Evolutionary conservation across 2,329 filamentous ascomycete species (phyloP).

Genomic region (Huntiella savannae): DNA sequence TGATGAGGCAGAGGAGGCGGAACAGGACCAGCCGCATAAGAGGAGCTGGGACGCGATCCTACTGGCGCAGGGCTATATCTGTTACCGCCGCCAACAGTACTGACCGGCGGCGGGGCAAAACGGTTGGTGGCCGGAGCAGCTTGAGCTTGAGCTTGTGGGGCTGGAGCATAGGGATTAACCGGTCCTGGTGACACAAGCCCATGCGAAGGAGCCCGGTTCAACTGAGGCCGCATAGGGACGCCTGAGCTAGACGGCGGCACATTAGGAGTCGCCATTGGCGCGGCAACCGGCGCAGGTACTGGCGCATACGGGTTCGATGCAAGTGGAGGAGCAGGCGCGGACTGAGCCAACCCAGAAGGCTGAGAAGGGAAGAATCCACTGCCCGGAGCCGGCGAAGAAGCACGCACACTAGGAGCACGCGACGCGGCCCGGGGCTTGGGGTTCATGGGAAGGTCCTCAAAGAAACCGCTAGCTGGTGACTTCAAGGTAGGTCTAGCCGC

Average conservation of each 20-base stretch:
- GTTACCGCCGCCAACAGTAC: conserved; percentile 22
- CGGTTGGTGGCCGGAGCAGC: conserved; percentile 27
- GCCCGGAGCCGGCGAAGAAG: conserved; percentile 22
- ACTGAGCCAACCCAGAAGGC: conserved; percentile 16
- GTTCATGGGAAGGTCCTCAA: conserved; percentile 54
- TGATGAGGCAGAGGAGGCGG: conserved; percentile 35
- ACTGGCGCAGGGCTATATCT: conserved; percentile 35
- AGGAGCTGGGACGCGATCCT: conserved; percentile 22
- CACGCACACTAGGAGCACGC: conserved; percentile 26
- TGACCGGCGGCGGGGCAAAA: conserved; percentile 14
- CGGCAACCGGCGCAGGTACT: not conserved
- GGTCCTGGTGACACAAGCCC: conserved; percentile 34
- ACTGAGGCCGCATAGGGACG: conserved; percentile 5
- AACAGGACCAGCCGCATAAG: conserved; percentile 22
- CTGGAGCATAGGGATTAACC: conserved; percentile 31
- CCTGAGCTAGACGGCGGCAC: conserved; percentile 14
- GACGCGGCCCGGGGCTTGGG: conserved; percentile 42
- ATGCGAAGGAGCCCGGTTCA: conserved; percentile 11
- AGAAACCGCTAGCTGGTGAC: conserved; percentile 40
- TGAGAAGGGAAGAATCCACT: conserved; percentile 4
- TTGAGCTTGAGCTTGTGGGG: not conserved
- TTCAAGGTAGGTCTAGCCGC: conserved; percentile 17
- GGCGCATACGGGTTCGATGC: conserved; percentile 4
- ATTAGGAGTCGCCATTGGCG: conserved; percentile 8
- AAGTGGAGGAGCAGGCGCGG: conserved; percentile 6